Conservation (phyloP, 176 grass and related monocot genomes). For the Chloris gayana region DNA sequence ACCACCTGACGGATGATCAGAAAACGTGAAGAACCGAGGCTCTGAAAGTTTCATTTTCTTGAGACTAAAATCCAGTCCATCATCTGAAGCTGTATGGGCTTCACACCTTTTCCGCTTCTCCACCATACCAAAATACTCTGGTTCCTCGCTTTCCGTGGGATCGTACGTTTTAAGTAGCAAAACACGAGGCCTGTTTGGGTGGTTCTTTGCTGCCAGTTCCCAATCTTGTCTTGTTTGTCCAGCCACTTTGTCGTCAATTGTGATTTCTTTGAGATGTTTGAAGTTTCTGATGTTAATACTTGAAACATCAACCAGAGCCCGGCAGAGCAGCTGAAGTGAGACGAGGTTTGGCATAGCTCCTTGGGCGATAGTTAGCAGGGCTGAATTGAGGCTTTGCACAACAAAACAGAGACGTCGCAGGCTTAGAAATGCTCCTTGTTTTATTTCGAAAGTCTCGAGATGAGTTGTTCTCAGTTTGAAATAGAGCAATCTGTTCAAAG, state of each 20-base stretch:
- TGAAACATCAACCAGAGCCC: constrained; percentile 3
- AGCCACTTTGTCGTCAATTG: neutral
- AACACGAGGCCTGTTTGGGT: constrained; percentile 43
- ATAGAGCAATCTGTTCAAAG: constrained; percentile 33
- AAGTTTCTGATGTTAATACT: constrained; percentile 37
- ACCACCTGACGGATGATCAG: neutral
- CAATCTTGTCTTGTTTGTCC: constrained; percentile 29
- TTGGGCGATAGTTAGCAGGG: constrained; percentile 21
- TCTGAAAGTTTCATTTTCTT: constrained; percentile 39
- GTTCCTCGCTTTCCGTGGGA: neutral
- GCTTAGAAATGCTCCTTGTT: constrained; percentile 31
- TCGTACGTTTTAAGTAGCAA: neutral
- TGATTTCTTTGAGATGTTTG: constrained; percentile 41
- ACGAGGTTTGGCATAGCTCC: constrained; percentile 37
- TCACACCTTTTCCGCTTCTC: constrained; percentile 16
- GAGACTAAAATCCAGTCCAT: neutral
- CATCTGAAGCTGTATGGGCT: constrained; percentile 11
- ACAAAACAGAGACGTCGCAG: constrained; percentile 27
- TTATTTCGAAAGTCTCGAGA: constrained; percentile 32
- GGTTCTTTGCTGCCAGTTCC: constrained; percentile 28
- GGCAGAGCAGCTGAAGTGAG: constrained; percentile 33
- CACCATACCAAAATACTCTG: neutral
- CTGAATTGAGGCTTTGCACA: neutral
- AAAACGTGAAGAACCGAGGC: neutral
- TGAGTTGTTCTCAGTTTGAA: constrained; percentile 7